Conservation (phyloP, 225 moss, liverwort and hornwort species). For the Takakia lepidozioides region DNA sequence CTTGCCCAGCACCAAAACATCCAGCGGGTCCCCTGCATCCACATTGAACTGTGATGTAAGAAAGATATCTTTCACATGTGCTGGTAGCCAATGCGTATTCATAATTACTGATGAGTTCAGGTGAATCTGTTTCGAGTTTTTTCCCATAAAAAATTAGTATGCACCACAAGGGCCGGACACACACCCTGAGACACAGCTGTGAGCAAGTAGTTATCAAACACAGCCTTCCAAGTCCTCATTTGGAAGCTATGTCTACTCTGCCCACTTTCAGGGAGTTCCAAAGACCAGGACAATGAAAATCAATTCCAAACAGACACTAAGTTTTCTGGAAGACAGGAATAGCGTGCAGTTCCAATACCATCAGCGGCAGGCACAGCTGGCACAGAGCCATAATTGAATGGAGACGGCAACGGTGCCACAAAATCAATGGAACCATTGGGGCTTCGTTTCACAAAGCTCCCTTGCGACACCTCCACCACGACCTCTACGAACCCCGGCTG, state of each 20-base stretch:
- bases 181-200: too few relatives aligned
- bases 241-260: too few relatives aligned
- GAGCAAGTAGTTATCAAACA: too few relatives aligned
- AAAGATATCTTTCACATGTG: background rate
- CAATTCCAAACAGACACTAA: conserved; percentile 1
- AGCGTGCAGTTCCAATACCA: conserved; percentile 13
- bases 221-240: too few relatives aligned
- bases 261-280: too few relatives aligned
- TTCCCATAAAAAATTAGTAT: background rate
- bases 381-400: conserved; percentile 62
- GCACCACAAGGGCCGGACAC: background rate
- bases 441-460: conserved; percentile 56
- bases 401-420: conserved; percentile 50
- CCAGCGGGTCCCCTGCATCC: conserved; percentile 49
- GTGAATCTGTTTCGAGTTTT: background rate
- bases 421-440: conserved; percentile 47
- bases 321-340: background rate
- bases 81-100: background rate
- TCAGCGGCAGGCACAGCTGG: conserved; percentile 56
- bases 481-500: conserved; percentile 46
- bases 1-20: conserved; percentile 49
- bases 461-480: conserved; percentile 58
- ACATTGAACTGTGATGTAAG: too few relatives aligned
- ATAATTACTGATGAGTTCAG: too few relatives aligned
- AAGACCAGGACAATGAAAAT: too few relatives aligned